A percentile compares a stretch with the other conserved stretches of the same genome.
These are phyloP conservation scores for Nothomitra cinnamomea DNA, from an alignment of 2,329 filamentous ascomycete genomes.

Conservation along the genomic window DNA sequence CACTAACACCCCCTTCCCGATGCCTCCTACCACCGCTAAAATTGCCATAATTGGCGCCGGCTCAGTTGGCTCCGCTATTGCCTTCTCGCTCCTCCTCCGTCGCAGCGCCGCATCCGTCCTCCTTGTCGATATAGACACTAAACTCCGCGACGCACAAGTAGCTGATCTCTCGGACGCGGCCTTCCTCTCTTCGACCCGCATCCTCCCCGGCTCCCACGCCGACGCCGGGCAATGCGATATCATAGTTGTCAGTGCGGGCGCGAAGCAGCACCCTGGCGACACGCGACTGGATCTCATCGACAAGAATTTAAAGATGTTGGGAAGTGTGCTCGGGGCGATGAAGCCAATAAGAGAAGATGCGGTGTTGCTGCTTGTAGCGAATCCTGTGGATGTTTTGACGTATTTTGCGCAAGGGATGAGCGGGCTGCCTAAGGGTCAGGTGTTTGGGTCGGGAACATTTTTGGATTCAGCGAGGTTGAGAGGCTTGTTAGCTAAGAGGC, in stretches of 20 bases:
- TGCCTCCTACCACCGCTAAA: no score
- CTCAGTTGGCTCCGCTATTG: conserved; percentile 33
- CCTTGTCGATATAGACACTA: conserved; percentile 33
- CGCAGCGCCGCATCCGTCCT: conserved; percentile 34
- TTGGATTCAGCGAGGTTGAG: conserved; percentile 34
- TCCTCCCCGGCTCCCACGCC: conserved; percentile 26
- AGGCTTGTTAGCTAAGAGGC: conserved; percentile 18
- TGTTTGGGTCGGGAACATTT: conserved; percentile 36
- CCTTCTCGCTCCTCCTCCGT: conserved; percentile 33
- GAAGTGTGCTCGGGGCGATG: conserved; percentile 30
- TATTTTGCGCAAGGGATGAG: conserved; percentile 31
- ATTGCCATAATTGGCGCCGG: conserved; percentile 36
- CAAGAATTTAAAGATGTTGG: conserved; percentile 31
- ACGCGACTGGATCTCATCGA: conserved; percentile 29
- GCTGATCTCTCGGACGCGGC: conserved; percentile 35
- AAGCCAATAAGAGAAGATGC: conserved; percentile 29
- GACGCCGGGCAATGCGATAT: conserved; percentile 38
- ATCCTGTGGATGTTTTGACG: conserved; percentile 38
- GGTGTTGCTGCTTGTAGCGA: conserved; percentile 34
- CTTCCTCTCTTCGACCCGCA: conserved; percentile 26
- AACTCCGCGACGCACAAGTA: conserved; percentile 31
- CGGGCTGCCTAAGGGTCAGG: conserved; percentile 30
- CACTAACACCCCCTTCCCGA: no score
- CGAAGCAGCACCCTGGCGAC: conserved; percentile 31
- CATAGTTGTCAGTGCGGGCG: conserved; percentile 36